These are phyloP conservation scores for Ceratocystiopsis sp. DNA, from an alignment of 2,329 filamentous ascomycete species.

Conservation along the genomic window DNA sequence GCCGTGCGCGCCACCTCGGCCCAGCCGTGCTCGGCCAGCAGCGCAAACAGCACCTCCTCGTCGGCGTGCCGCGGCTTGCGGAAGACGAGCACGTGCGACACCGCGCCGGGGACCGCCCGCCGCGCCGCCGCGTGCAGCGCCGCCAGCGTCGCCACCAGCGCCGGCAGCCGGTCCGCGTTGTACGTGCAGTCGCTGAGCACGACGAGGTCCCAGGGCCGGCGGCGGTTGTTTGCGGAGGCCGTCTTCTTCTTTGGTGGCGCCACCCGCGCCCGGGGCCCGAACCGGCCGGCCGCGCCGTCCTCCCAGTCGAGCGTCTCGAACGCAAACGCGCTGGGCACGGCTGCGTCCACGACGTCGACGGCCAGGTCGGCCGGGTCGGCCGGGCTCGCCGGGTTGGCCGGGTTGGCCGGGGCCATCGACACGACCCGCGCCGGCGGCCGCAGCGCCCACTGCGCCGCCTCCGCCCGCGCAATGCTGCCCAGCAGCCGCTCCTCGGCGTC, in stretches of 20 bases:
- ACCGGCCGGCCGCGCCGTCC: constrained; percentile 26
- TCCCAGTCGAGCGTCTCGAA: constrained; percentile 44
- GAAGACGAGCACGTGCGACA: constrained; percentile 26
- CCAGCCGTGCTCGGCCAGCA: constrained; percentile 31
- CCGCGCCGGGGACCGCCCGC: constrained; percentile 6
- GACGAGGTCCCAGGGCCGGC: constrained; percentile 30
- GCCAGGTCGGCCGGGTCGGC: background rate
- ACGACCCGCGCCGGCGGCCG: too few species aligned
- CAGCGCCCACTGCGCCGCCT: too few species aligned
- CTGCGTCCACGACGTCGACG: too few species aligned
- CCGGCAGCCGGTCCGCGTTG: constrained; percentile 37
- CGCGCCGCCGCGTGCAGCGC: constrained; percentile 24
- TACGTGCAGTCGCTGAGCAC: constrained; percentile 45
- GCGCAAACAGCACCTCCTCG: constrained; percentile 29
- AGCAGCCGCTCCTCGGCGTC: constrained; percentile 33
- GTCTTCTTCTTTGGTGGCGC: constrained; percentile 15
- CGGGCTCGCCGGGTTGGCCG: too few species aligned
- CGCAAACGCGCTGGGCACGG: too few species aligned
- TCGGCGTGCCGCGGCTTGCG: constrained; percentile 40
- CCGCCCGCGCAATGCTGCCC: constrained; percentile 25
- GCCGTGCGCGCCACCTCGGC: constrained; percentile 21
- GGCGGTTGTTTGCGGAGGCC: too few species aligned
- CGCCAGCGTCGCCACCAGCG: constrained; percentile 34
- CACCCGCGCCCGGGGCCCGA: constrained; percentile 22
- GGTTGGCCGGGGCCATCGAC: too few species aligned